Conservation (phyloP, 176 grass and related monocot genomes). For the Melocanna baccifera region DNA sequence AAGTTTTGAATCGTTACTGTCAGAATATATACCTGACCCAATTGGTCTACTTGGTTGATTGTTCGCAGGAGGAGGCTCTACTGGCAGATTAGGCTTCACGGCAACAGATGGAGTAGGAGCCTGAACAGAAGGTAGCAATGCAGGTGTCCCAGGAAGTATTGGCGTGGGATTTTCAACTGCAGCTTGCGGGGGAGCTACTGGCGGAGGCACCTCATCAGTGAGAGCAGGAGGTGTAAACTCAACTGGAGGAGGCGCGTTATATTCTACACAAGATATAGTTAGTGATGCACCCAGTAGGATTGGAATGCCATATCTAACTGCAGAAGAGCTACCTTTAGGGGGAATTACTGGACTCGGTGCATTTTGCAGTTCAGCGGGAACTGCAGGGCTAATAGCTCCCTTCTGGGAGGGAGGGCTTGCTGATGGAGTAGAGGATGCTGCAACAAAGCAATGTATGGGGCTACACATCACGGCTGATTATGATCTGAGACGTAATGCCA, state of each 20-base stretch:
- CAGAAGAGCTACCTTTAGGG: constrained; percentile 38
- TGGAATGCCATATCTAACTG: background rate
- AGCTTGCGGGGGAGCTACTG: constrained; percentile 32
- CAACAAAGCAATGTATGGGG: constrained; percentile 27
- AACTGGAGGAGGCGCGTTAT: constrained; percentile 31
- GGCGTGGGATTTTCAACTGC: constrained; percentile 26
- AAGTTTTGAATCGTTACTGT: background rate
- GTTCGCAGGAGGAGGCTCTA: constrained; percentile 32
- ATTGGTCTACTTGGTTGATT: constrained; percentile 52
- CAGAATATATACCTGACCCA: constrained; percentile 52
- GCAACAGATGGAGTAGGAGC: constrained; percentile 43
- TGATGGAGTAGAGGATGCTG: constrained; percentile 29
- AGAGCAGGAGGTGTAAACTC: constrained; percentile 27
- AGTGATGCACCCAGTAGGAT: background rate
- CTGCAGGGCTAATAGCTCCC: constrained; percentile 27
- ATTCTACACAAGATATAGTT: constrained; percentile 22
- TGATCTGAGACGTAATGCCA: background rate
- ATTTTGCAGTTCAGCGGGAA: background rate
- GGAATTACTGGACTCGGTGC: constrained; percentile 25
- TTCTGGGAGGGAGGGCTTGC: constrained; percentile 14
- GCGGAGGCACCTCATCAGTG: background rate
- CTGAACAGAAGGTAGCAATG: constrained; percentile 51
- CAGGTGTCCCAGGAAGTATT: constrained; percentile 48
- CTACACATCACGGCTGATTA: background rate
- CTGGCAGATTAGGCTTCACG: constrained; percentile 34